Percentiles rank a stretch among this genome's conserved stretches.
These are phyloP conservation scores for Paspalum vaginatum DNA, from an alignment of 176 grass and related monocot species.

Conservation along the genomic window DNA sequence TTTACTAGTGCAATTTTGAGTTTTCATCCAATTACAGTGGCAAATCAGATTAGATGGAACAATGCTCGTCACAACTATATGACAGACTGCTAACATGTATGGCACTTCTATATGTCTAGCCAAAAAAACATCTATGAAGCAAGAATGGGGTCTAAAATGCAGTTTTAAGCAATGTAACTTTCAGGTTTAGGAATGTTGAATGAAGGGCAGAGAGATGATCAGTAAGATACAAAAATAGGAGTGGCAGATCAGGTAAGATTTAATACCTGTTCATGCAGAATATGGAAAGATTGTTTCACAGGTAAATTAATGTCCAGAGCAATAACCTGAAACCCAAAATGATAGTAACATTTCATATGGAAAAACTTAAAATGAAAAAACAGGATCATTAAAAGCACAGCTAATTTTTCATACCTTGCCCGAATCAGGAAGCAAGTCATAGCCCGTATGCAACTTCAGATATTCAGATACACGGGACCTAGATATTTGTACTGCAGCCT, in stretches of 20 bases:
- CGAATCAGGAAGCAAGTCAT: conserved; percentile 93
- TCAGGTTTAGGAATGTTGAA: background rate
- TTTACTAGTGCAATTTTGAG: background rate
- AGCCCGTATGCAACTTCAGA: conserved; percentile 71
- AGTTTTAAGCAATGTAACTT: background rate
- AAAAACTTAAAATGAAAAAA: conserved; percentile 15
- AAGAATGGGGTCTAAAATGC: conserved; percentile 5
- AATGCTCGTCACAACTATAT: background rate
- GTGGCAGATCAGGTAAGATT: conserved; percentile 2
- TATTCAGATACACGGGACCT: conserved; percentile 60
- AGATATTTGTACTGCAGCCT: conserved; percentile 72
- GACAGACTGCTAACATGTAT: background rate
- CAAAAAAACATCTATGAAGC: background rate
- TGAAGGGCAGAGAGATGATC: background rate
- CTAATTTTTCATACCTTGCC: conserved; percentile 73
- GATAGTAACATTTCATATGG: conserved; percentile 4
- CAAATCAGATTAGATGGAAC: background rate
- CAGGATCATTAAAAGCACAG: conserved; percentile 3
- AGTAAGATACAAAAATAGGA: background rate
- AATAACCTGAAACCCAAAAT: conserved; percentile 72
- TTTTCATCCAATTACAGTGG: conserved; percentile 24
- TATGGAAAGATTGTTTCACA: conserved; percentile 98
- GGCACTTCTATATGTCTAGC: background rate
- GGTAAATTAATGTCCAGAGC: conserved; percentile 94
- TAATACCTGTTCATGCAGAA: conserved; percentile 96